These are phyloP conservation scores for Dryadomyces sulphureus DNA, from an alignment of 2,329 filamentous ascomycete species.

Conservation along the genomic window DNA sequence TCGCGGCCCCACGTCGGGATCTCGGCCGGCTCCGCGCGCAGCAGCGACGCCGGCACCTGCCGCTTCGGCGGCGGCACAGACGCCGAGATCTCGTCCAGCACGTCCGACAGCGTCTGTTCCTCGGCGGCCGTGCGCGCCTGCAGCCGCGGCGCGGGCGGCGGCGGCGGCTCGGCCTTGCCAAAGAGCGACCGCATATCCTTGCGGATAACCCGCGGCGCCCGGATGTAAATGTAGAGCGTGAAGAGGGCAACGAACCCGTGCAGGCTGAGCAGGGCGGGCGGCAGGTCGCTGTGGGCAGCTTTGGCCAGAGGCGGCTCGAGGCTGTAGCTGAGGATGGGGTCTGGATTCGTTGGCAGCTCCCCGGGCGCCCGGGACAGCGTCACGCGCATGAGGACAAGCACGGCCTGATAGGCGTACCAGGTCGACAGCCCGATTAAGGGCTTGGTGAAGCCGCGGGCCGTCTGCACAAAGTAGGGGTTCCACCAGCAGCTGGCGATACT, in stretches of 20 bases:
- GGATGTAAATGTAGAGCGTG: constrained; percentile 33
- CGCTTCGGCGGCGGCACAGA: constrained; percentile 1
- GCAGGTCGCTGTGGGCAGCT: constrained; percentile 9
- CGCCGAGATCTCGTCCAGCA: constrained; percentile 28
- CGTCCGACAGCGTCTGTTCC: constrained; percentile 24
- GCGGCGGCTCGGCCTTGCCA: constrained; percentile 15
- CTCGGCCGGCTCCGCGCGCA: too few species aligned
- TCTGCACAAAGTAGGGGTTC: constrained; percentile 52
- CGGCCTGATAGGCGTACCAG: constrained; percentile 51
- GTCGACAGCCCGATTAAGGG: constrained; percentile 45
- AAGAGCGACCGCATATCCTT: constrained; percentile 46
- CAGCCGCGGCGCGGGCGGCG: constrained; percentile 4
- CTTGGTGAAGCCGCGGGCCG: constrained; percentile 41
- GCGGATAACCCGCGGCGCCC: constrained; percentile 30
- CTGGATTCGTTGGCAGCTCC: constrained; percentile 9
- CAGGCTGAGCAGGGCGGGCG: constrained; percentile 29
- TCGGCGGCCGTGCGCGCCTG: constrained; percentile 15
- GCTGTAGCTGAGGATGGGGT: too few species aligned
- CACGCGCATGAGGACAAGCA: constrained; percentile 41
- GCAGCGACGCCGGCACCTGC: neutral
- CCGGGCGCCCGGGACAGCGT: constrained; percentile 28
- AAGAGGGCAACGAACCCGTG: constrained; percentile 41
- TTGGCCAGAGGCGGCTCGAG: too few species aligned
- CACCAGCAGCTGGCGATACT: constrained; percentile 39
- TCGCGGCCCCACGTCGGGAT: too few species aligned